Percentiles rank a stretch among this genome's conserved stretches.
Conservation (phyloP, 352 stramenopile genomes). For the Phytophthora tubulina region DNA sequence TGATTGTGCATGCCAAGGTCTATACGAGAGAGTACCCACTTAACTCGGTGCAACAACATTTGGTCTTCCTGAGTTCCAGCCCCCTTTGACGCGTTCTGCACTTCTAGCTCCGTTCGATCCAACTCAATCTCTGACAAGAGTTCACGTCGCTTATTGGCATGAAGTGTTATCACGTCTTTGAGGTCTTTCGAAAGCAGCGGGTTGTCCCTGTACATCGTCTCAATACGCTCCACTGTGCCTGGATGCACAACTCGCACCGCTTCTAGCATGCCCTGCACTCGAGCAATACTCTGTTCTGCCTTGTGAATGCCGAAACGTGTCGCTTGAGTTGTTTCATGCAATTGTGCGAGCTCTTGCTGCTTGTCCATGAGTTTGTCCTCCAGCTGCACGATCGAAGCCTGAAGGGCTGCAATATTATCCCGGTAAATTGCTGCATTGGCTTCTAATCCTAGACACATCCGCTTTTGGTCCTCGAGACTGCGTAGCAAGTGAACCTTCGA, state of each 20-base stretch:
- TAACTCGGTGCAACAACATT: slow-evolving; percentile 75
- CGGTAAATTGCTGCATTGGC: slow-evolving; percentile 66
- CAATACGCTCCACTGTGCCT: slow-evolving; percentile 71
- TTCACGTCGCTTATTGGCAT: slow-evolving; percentile 54
- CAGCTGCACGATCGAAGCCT: slow-evolving; percentile 64
- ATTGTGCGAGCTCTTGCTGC: slow-evolving; percentile 65
- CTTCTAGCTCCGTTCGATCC: slow-evolving; percentile 66
- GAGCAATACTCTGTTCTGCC: slow-evolving; percentile 76
- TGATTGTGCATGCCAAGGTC: slow-evolving; percentile 50
- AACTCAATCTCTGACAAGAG: slow-evolving; percentile 63
- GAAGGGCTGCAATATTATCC: slow-evolving; percentile 66
- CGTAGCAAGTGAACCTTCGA: slow-evolving; percentile 70
- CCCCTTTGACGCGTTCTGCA: slow-evolving; percentile 49
- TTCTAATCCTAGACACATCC: slow-evolving; percentile 73
- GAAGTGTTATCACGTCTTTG: slow-evolving; percentile 63
- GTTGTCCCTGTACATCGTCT: slow-evolving; percentile 74
- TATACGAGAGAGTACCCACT: slow-evolving; percentile 80
- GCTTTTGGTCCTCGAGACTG: slow-evolving; percentile 83
- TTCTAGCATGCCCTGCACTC: slow-evolving; percentile 79
- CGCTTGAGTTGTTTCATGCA: slow-evolving; percentile 70
- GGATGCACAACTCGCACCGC: slow-evolving; percentile 73
- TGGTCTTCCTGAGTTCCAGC: slow-evolving; percentile 56
- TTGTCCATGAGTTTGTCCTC: slow-evolving; percentile 70
- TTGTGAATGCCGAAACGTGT: slow-evolving; percentile 78
- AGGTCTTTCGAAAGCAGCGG: slow-evolving; percentile 75